Percentiles rank a stretch among this genome's conserved stretches.
These are phyloP conservation scores for Ustilago trichophora DNA, from an alignment of 1,284 basidiomycete species.

Conservation along the genomic window DNA sequence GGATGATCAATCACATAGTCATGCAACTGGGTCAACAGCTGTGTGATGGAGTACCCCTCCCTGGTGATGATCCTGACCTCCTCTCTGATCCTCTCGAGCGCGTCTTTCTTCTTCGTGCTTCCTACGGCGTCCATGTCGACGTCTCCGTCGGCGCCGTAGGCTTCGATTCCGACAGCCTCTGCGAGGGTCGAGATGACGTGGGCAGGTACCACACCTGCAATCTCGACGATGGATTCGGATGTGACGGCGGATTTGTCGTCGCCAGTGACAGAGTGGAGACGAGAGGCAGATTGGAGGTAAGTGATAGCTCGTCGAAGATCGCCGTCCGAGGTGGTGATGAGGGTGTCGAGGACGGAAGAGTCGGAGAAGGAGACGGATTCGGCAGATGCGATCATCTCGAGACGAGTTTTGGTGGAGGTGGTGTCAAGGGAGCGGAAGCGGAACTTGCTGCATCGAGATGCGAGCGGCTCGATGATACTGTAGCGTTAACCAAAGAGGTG, in stretches of 20 bases:
- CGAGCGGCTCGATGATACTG: slow-evolving; percentile 97
- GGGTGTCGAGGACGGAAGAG: slow-evolving; percentile 70
- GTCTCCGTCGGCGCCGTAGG: slow-evolving; percentile 67
- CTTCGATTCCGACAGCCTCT: slow-evolving; percentile 76
- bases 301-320: slow-evolving; percentile 98
- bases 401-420: slow-evolving; percentile 77
- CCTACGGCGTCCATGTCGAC: slow-evolving; percentile 71
- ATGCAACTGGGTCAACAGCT: slow-evolving; percentile 91
- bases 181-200: slow-evolving; percentile 77
- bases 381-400: slow-evolving; percentile 79
- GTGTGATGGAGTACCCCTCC: slow-evolving; percentile 91
- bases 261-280: slow-evolving; percentile 70
- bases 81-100: slow-evolving; percentile 77
- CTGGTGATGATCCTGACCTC: slow-evolving; percentile 81
- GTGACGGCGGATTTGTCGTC: slow-evolving; percentile 36
- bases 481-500: too few relatives aligned
- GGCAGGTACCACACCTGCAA: slow-evolving; percentile 91
- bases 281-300: slow-evolving; percentile 93
- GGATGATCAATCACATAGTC: slow-evolving; percentile 87
- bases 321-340: slow-evolving; percentile 84
- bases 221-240: slow-evolving; percentile 80
- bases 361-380: slow-evolving; percentile 69
- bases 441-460: slow-evolving; percentile 99
- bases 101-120: slow-evolving; percentile 52
- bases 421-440: slow-evolving; percentile 92